Percentiles rank a stretch among this genome's conserved stretches.
phyloP scores from a whole-genome alignment of 202 grass and related monocot genomes.

The Schoenoplectus triqueter region DNA sequence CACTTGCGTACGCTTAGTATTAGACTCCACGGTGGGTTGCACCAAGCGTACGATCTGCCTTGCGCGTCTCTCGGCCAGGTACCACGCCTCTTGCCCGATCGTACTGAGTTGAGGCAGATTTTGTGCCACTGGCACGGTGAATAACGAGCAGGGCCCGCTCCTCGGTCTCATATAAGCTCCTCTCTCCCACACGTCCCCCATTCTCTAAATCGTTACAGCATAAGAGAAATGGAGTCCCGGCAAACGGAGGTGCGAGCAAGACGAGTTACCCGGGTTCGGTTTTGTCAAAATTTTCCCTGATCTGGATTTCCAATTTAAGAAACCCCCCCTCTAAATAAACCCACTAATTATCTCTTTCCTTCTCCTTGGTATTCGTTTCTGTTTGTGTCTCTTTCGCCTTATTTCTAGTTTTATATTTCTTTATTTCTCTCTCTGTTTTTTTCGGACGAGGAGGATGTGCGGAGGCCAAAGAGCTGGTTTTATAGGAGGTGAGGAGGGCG shows the following conservation, averaged over 20 bases:
- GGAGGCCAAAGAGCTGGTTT: conserved; percentile 37
- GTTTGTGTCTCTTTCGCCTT: conserved; percentile 5
- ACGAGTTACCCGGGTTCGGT: conserved; percentile 28
- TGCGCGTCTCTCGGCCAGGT: conserved; percentile 48
- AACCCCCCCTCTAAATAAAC: conserved; percentile 25
- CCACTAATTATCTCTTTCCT: conserved; percentile 28
- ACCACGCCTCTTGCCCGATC: conserved; percentile 32
- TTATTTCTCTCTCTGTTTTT: conserved; percentile 19
- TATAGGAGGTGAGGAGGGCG: conserved; percentile 16
- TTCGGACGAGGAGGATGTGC: background rate
- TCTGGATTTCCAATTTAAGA: conserved; percentile 37
- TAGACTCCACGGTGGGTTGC: conserved; percentile 68
- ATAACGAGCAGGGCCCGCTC: conserved; percentile 18
- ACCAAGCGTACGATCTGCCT: conserved; percentile 59
- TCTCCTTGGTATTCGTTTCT: conserved; percentile 2
- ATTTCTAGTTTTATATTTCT: conserved; percentile 22
- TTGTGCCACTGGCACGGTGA: conserved; percentile 39
- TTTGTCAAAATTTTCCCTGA: conserved; percentile 28
- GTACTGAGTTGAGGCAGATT: background rate
- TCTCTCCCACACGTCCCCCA: conserved; percentile 33
- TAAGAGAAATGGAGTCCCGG: conserved; percentile 18
- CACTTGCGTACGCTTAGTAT: conserved; percentile 56
- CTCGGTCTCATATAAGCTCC: conserved; percentile 18
- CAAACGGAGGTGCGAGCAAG: conserved; percentile 21
- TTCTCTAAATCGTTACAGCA: conserved; percentile 21